Base-by-base conservation (phyloP, 2,329 filamentous ascomycete genomes). In the Ceratocystis lukuohia region DNA sequence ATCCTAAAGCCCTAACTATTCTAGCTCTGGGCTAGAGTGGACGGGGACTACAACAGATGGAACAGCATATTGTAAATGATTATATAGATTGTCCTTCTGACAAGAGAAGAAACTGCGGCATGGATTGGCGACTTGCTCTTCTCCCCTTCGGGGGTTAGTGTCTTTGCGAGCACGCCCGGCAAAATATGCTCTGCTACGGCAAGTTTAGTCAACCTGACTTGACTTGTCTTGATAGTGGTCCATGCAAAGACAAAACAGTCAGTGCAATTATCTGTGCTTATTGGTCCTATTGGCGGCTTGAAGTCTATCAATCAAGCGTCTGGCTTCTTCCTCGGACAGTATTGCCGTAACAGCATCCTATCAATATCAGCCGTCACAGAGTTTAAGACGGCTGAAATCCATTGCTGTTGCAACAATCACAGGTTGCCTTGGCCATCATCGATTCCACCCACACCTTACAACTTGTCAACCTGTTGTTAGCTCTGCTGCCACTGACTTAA, bases 1-100 rank as follows among this genome's bases (percentile, higher is more conserved):
- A 28, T 20, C 17, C 15, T 41, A 41, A 59, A 10, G 28, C 8
- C 20, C n/a, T 7, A 8, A n/a, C 56, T 59, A 15, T 37, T 20
- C 12, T 28, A 15, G n/a, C 48, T 25, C 10, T 17, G 22, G 28
- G 56, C 30, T 53, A 15, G 22, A 37, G 33, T 59, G 56, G 12
- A 7, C 15, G 28, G 56, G 37, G 17, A 59, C 30, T 8, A 3
- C 53, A 30, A n/a, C 17, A 30, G 28, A 37, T 7, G 48, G 33
- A 20, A 33, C 28, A 7, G 56, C 56, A 20, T 30, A 30, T 59
- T 25, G 56, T 59, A 59, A 59, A 59, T 59, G 56, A 59, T 59
- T 59, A 30, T 59, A 37, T 59, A 59, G 12, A 37, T 59, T 59
- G 22, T 53, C 15, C 22, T 10, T 53, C 48, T 53, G 20, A 15